These are phyloP conservation scores for Penicillium freii DNA, from an alignment of 2,329 filamentous ascomycete genomes.

Conservation along the genomic window DNA sequence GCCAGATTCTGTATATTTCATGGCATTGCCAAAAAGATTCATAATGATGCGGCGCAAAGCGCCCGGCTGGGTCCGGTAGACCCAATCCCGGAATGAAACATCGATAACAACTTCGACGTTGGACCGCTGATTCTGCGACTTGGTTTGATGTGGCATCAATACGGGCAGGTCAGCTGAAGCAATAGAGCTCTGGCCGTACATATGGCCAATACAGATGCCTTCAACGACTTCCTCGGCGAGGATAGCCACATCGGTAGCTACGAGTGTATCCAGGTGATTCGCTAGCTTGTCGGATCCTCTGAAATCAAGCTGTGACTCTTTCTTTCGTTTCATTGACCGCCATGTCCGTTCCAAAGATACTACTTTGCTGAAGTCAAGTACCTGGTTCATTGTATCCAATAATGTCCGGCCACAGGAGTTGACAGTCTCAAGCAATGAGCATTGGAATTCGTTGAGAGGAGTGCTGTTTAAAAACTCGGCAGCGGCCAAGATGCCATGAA, in stretches of 20 bases:
- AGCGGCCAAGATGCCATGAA: slow-evolving; percentile 45
- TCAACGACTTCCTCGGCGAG: slow-evolving; percentile 56
- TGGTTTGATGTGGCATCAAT: slow-evolving; percentile 17
- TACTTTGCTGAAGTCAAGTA: slow-evolving; percentile 55
- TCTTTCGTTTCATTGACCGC: slow-evolving; percentile 34
- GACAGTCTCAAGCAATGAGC: slow-evolving; percentile 40
- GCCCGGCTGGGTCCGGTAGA: slow-evolving; percentile 56
- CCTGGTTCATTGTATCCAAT: slow-evolving; percentile 46
- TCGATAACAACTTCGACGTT: slow-evolving; percentile 53
- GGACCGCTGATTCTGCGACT: slow-evolving; percentile 10
- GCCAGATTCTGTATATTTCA: slow-evolving; percentile 60
- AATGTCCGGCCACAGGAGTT: slow-evolving; percentile 44
- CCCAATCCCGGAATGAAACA: slow-evolving; percentile 53
- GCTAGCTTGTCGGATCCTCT: slow-evolving; percentile 33
- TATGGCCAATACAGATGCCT: slow-evolving; percentile 53
- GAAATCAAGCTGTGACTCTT: slow-evolving; percentile 27
- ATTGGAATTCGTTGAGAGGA: slow-evolving; percentile 41
- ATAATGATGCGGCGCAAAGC: slow-evolving; percentile 57
- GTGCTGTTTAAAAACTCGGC: slow-evolving; percentile 44
- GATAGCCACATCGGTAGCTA: slow-evolving; percentile 44
- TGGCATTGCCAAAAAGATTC: slow-evolving; percentile 62
- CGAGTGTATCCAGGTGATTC: slow-evolving; percentile 34
- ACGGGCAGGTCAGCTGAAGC: slow-evolving; percentile 27
- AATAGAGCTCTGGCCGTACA: slow-evolving; percentile 35
- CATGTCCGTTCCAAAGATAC: slow-evolving; percentile 39